A percentile compares a stretch with the other conserved stretches of the same genome.
Evolutionary conservation across 345 rosid genomes (phyloP).

Genomic region (Angophora floribunda): DNA sequence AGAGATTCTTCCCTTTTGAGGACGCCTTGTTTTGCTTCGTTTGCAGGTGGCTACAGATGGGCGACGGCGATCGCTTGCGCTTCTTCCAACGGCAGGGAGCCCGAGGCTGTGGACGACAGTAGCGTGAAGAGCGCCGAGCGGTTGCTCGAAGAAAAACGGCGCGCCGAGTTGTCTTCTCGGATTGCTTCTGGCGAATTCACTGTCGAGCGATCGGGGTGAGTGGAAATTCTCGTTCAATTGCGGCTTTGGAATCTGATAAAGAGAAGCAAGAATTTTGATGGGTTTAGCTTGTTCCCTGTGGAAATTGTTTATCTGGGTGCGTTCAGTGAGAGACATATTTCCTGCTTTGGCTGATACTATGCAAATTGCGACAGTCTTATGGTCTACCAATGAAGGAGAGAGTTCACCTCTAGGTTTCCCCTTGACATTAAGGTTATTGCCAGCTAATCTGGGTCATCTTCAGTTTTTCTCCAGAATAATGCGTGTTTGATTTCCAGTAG

Average conservation of each 20-base stretch:
- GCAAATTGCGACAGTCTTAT: not conserved
- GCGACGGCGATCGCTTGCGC: slow-evolving; percentile 17
- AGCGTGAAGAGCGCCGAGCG: slow-evolving; percentile 32
- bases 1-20: not conserved
- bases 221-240: not conserved
- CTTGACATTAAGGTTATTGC: not conserved
- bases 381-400: not conserved
- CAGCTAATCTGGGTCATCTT: not conserved
- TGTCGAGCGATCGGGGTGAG: slow-evolving; percentile 47
- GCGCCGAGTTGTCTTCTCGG: slow-evolving; percentile 63
- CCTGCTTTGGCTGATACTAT: not conserved
- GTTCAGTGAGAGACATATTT: not conserved
- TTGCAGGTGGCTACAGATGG: not conserved
- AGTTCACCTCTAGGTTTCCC: not conserved
- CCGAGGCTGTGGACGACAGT: slow-evolving; percentile 24
- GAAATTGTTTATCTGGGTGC: not conserved
- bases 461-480: not conserved
- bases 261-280: not conserved
- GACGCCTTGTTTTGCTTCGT: not conserved
- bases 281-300: not conserved
- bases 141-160: slow-evolving; percentile 55
- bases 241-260: not conserved
- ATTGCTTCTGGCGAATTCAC: slow-evolving; percentile 90
- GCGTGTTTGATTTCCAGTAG: not conserved
- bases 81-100: slow-evolving; percentile 54